These are phyloP conservation scores for Pleurotus giganteus DNA, from an alignment of 768 basidiomycete genomes.

Conservation along the genomic window DNA sequence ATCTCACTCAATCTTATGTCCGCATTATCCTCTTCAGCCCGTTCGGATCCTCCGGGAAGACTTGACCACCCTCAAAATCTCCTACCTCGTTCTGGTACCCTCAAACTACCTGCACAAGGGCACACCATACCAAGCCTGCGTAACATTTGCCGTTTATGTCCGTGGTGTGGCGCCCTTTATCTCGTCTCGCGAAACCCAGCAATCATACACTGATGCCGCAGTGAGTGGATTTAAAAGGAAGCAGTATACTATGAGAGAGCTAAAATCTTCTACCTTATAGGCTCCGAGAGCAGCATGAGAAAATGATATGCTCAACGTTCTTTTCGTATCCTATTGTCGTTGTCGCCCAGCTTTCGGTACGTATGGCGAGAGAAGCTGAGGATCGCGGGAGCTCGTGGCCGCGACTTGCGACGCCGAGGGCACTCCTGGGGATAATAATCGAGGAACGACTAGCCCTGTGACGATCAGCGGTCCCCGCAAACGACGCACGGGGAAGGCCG, in stretches of 20 bases:
- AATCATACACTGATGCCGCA: no score
- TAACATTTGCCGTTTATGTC: not conserved
- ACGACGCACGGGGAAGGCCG: not conserved
- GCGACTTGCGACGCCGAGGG: not conserved
- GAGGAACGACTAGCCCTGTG: not conserved
- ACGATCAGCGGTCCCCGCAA: not conserved
- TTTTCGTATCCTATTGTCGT: no score
- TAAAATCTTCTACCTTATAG: no score
- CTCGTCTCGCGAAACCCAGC: no score
- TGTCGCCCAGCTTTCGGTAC: no score
- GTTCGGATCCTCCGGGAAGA: not conserved
- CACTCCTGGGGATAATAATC: not conserved
- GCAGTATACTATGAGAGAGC: no score
- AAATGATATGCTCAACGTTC: no score
- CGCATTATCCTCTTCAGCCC: not conserved
- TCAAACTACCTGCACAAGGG: not conserved
- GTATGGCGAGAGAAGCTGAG: not conserved
- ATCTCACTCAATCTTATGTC: not conserved
- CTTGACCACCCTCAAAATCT: not conserved
- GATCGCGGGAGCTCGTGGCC: not conserved
- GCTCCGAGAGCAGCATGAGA: no score
- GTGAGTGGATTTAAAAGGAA: no score
- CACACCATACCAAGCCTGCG: not conserved
- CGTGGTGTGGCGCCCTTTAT: no score
- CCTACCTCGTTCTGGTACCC: not conserved